Percentiles rank a stretch among this genome's conserved stretches.
These are phyloP conservation scores for Neopestalotiopsis clavispora DNA, from an alignment of 2,329 filamentous ascomycete genomes.

Conservation along the genomic window DNA sequence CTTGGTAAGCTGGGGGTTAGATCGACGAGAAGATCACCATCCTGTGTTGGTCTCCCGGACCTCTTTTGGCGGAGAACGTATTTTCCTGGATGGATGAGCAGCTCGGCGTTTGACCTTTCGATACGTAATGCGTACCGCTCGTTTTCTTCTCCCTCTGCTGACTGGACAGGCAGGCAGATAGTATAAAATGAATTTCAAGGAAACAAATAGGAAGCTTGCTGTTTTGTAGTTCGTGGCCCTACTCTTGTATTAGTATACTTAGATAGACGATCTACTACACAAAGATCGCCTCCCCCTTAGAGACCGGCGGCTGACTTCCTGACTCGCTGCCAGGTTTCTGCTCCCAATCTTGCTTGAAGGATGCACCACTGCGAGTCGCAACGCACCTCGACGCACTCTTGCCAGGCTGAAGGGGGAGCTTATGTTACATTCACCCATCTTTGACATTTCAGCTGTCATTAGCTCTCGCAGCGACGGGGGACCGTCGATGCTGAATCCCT, in stretches of 20 bases:
- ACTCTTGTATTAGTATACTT: no score
- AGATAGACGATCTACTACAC: no score
- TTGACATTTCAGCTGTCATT: not conserved
- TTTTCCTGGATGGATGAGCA: not conserved
- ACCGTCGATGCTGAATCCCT: not conserved
- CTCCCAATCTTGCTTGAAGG: not conserved
- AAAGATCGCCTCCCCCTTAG: not conserved
- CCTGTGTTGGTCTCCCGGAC: not conserved
- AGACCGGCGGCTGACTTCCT: not conserved
- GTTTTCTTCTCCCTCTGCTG: no score
- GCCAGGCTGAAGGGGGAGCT: not conserved
- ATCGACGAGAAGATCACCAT: constrained; percentile 1
- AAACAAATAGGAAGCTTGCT: no score
- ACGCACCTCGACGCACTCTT: not conserved
- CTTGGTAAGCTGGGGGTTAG: not conserved
- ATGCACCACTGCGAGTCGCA: not conserved
- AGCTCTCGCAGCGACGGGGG: not conserved
- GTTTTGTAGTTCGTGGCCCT: no score
- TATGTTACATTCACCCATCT: not conserved
- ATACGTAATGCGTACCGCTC: no score
- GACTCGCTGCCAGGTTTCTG: not conserved
- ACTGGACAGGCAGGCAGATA: no score
- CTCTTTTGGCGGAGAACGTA: not conserved
- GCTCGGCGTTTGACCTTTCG: no score
- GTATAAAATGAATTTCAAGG: no score